A percentile compares a stretch with the other conserved stretches of the same genome.
phyloP scores from a whole-genome alignment of 768 basidiomycete species.

The Leccinum subgranulosum region DNA sequence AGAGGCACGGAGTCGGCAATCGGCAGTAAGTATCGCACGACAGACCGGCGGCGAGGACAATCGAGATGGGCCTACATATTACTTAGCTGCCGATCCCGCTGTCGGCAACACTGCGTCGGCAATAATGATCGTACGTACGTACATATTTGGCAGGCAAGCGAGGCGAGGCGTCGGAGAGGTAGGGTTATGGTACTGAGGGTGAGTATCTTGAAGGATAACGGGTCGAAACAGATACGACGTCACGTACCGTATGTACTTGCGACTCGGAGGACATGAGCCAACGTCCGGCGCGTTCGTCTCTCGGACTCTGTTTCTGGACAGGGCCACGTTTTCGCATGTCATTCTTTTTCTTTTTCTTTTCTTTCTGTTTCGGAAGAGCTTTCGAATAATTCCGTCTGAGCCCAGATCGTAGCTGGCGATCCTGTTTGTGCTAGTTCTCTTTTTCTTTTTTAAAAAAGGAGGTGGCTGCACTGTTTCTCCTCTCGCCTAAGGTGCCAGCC shows the following conservation, averaged over 20 bases:
- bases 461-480: background rate
- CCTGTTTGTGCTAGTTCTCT: background rate
- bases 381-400: background rate
- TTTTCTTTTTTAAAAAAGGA: background rate
- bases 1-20: background rate
- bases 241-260: background rate
- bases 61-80: background rate
- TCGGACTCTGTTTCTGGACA: background rate
- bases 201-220: background rate
- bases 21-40: no score
- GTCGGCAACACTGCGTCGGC: background rate
- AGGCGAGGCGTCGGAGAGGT: background rate
- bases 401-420: background rate
- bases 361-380: background rate
- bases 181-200: background rate
- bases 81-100: background rate
- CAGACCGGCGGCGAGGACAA: background rate
- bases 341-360: background rate
- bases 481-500: background rate
- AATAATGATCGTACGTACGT: background rate
- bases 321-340: background rate
- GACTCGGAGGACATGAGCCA: background rate
- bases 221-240: background rate
- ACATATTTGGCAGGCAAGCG: background rate
- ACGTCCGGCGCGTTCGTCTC: background rate